Base-by-base conservation (phyloP, 768 basidiomycete genomes). In the Postia placenta region DNA sequence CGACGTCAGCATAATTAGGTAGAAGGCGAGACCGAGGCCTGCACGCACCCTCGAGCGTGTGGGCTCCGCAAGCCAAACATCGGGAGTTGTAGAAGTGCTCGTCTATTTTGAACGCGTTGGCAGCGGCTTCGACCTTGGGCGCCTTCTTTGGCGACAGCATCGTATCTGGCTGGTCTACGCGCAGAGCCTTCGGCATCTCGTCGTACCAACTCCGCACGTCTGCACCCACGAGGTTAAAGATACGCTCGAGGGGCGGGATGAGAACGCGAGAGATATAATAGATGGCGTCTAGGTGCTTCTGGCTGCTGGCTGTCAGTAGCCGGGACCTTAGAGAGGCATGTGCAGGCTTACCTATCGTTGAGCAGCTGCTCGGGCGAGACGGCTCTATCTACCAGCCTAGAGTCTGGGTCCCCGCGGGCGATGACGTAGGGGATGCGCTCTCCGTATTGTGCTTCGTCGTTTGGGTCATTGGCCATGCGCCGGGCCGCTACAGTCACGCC, bases 371-470 rank as follows among this genome's bases (percentile, higher is more conserved):
- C 71, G 0, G 92, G 92, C n/a, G 78, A 73, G 30, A 85, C 66
- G 1, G 88, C 89, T 40, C 85, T 71, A 52, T 93, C 85, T 11
- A 87, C 84, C 3, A 95, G 74, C 47, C 83, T 74, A 2, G 73
- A 66, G 3, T 78, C 78, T 5, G 79, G 77, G 15, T 78, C 73
- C 4, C 88, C 83, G 38, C 79, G 73, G 14, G 74, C 71, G 42
- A 99, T 90, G 42, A 98, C 79, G 61, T 97, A 98, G 1, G 92
- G 92, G 0, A 98, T 80, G 24, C 95, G 82, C 57, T 99, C 93
- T 15, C 89, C 91, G 60, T 97, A 96, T 57, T 94, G 91, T 1
- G 87, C 75, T 61, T 96, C 94, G 44, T 86, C 79, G 22, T 83
- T 81, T 0, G 83, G 81, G 64, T 98, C 94, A 39, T 79, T 62